Percentiles rank a stretch among this genome's conserved stretches.
Conservation (phyloP, 2,329 filamentous ascomycete species). For the Lasiodiplodia hormozganensis region DNA sequence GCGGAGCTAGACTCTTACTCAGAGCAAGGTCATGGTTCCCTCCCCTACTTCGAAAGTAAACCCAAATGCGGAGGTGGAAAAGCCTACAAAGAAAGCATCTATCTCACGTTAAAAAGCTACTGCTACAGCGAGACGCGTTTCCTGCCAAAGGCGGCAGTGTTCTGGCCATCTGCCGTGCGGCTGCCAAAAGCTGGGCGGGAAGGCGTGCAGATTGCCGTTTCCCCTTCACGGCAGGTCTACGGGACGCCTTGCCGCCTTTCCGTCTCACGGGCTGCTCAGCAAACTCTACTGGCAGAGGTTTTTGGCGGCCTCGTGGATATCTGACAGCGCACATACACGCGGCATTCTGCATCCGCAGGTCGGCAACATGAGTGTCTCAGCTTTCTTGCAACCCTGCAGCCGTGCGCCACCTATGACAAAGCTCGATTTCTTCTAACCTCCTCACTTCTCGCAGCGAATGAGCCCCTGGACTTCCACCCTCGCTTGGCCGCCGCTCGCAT, state of each 20-base stretch:
- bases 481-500: neutral
- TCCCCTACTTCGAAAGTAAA: too few relatives aligned
- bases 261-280: neutral
- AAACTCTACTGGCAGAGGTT: slow-evolving; percentile 10
- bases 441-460: slow-evolving; percentile 5
- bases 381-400: slow-evolving; percentile 8
- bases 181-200: neutral
- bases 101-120: neutral
- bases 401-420: neutral
- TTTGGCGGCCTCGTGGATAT: neutral
- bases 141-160: slow-evolving; percentile 1
- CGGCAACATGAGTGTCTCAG: slow-evolving; percentile 16
- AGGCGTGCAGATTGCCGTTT: neutral
- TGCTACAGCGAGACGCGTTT: neutral
- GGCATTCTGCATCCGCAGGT: neutral
- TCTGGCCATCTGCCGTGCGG: neutral
- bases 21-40: neutral
- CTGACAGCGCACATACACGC: slow-evolving; percentile 13
- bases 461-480: neutral
- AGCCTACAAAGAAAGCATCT: neutral
- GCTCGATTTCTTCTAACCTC: neutral
- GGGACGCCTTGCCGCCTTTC: slow-evolving; percentile 4
- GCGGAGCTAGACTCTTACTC: slow-evolving; percentile 2
- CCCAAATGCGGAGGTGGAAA: neutral
- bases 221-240: neutral